A percentile compares a stretch with the other conserved stretches of the same genome.
Evolutionary conservation across 192 early-diverging fungal genomes (phyloP).

Genomic region (Umbelopsis vinacea): DNA sequence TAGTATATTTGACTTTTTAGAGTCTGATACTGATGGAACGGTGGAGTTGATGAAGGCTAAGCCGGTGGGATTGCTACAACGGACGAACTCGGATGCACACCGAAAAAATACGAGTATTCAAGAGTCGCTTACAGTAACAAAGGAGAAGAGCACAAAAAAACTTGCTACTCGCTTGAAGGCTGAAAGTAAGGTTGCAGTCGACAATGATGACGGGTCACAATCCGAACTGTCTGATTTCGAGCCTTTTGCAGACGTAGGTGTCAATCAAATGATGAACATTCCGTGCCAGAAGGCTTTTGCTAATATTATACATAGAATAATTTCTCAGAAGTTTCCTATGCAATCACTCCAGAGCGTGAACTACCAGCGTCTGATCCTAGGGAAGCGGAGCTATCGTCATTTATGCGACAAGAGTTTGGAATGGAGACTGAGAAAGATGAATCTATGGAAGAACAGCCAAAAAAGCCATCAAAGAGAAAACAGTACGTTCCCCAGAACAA

Average conservation of each 20-base stretch:
- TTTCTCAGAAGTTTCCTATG: too few relatives aligned
- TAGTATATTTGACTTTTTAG: background rate
- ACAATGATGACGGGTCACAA: background rate
- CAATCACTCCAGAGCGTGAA: background rate
- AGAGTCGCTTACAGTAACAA: background rate
- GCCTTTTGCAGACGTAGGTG: background rate
- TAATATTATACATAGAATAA: too few relatives aligned
- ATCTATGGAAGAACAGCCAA: background rate
- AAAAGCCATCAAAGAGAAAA: background rate
- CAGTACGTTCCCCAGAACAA: background rate
- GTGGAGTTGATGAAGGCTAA: background rate
- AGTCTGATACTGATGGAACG: background rate
- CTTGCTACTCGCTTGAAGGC: background rate
- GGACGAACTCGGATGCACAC: background rate
- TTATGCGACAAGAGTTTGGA: conserved; percentile 5
- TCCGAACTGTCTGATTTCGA: background rate
- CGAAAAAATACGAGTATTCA: background rate
- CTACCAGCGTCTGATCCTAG: background rate
- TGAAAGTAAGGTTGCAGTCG: background rate
- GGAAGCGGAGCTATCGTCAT: background rate
- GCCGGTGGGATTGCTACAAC: too few relatives aligned
- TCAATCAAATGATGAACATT: too few relatives aligned
- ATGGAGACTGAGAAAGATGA: background rate
- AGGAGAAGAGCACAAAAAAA: background rate
- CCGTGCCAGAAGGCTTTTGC: too few relatives aligned